Base-by-base conservation (phyloP, 2,329 filamentous ascomycete species). In the Cladosporium austrohemisphaericum region DNA sequence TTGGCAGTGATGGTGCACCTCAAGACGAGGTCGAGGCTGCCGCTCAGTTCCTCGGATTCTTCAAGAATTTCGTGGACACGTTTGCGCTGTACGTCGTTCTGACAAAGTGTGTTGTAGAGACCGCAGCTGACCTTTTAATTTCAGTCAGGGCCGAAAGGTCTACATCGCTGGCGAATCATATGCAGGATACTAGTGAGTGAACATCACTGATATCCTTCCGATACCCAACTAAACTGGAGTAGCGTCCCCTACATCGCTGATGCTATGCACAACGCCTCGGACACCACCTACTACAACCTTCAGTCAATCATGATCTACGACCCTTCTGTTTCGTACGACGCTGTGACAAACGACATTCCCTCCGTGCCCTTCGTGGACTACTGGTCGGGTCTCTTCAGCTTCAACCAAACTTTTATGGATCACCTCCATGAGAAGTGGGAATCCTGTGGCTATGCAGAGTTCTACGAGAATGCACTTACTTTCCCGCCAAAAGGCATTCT, bases 281-380 rank as follows among this genome's bases (percentile, higher is more conserved):
- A 90, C 66, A 78, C 72, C 4, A 72, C 70, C 7, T 83, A 88
- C 68, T 90, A 80, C 66, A 77, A 90, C 62, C 65, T 90, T 5
- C 73, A 79, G 23, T 83, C 80, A 1, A 79, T 86, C 52, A 68
- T 90, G 67, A 81, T 92, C 52, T 88, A 89, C 60, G 85, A 91
- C 57, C 86, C 86, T 0, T 74, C 76, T 3, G 75, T 85, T 14
- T 80, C 79, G 9, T 72, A 76, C 9, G 71, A 78, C 38, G 65
- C 68, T 2, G 64, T 81, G 1, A 71, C 77, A 51, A 67, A 73
- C 19, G 71, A 80, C 45, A 71, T 73, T 8, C 76, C 81, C 0
- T 71, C 76, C 1, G 73, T 80, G 0, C 69, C 77, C 0, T 87
- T 79, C 56, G 73, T 84, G 8, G 79, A 86, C 55, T 76, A 80